Base-by-base conservation (phyloP, 2,329 filamentous ascomycete genomes). In the Rugonectria rugulosa region DNA sequence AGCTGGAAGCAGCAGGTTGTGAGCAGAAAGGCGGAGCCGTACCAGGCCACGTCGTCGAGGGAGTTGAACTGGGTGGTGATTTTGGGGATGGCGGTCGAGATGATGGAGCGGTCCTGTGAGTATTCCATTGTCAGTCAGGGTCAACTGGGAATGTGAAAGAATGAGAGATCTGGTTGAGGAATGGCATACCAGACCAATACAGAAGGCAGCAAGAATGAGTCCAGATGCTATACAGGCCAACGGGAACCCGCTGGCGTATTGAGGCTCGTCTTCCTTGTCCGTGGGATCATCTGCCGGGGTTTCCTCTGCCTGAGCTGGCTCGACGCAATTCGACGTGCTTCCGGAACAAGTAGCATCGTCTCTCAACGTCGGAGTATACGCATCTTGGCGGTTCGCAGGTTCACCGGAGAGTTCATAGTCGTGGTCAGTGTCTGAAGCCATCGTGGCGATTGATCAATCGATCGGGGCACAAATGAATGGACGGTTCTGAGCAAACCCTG, bases 1-100 rank as follows among this genome's bases (percentile, higher is more conserved):
- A 42, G 38, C 8, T 42, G 38, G 38, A 42, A 42, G 38, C 38
- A 42, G 38, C 38, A 42, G 4, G 24, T 42, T 6, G 38, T 42
- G 20, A 42, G 38, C 14, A 42, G 23, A 11, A 42, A 42, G 14
- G 38, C 12, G 3, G 38, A 42, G n/a, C 38, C 38, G 21, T 42
- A 42, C 38, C 38, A 42, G 21, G 38, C 38, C n/a, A 42, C 24
- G 14, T 42, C 38, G 38, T 42, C 38, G 21, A 42, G 38, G 7
- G 38, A 42, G 12, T 42, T 24, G 38, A 42, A 42, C 11, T 42
- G 23, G 21, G 38, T 10, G 3, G 38, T 42, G 24, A 42, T 42
- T 14, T 42, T 42, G 12, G 38, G 38, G 12, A 42, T 42, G 7
- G 38, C 38, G 5, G 38, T 42, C 2, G 38, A 14, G 15, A 42